phyloP scores from a whole-genome alignment of 2,329 filamentous ascomycete genomes.

The Knoxdaviesia proteae region DNA sequence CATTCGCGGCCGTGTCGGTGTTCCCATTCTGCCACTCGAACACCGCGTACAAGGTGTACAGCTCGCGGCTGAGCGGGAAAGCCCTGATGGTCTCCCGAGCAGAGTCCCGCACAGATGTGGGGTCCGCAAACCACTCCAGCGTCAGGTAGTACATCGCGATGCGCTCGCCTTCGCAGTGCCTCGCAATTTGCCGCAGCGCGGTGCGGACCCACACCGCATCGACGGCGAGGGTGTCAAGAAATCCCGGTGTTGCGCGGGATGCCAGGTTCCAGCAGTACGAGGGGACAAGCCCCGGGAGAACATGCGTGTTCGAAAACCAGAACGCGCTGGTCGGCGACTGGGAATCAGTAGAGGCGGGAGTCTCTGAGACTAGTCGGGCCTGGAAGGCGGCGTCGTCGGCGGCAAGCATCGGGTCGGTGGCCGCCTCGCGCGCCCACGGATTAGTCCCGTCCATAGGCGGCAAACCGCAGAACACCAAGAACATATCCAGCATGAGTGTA shows the following conservation, averaged over 20 bases:
- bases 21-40: conserved; percentile 44
- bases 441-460: conserved; percentile 20
- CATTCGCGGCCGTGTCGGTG: conserved; percentile 33
- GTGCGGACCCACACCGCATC: conserved; percentile 27
- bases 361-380: no score
- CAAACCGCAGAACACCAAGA: conserved; percentile 45
- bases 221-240: conserved; percentile 3
- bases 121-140: conserved; percentile 36
- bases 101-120: conserved; percentile 38
- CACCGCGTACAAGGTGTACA: conserved; percentile 66
- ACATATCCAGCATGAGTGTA: conserved; percentile 38
- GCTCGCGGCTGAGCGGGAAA: conserved; percentile 35
- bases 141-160: conserved; percentile 53
- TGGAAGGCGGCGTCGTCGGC: no score
- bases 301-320: background rate
- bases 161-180: conserved; percentile 11
- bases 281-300: conserved; percentile 1
- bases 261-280: background rate
- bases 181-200: conserved; percentile 36
- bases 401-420: no score
- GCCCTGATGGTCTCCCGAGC: conserved; percentile 57
- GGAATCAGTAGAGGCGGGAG: no score
- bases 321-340: no score
- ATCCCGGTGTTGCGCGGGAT: background rate
- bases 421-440: no score